A percentile compares a stretch with the other conserved stretches of the same genome.
These are phyloP conservation scores for Fraxinus sp. DNA, from an alignment of 305 asterid species.

Conservation along the genomic window DNA sequence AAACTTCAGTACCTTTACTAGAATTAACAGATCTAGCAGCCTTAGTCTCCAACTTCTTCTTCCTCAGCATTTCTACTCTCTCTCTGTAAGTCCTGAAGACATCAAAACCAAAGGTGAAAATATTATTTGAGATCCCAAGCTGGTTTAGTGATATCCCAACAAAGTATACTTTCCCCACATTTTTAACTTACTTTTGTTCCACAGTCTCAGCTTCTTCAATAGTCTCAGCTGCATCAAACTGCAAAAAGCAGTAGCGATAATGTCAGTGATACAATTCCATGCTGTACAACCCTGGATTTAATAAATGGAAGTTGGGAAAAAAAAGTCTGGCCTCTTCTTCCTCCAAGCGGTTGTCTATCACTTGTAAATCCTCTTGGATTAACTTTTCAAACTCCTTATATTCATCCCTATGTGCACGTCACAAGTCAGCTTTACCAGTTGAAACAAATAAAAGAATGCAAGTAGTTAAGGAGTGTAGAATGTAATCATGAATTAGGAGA, in stretches of 20 bases:
- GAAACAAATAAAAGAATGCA: background rate
- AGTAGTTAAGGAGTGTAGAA: background rate
- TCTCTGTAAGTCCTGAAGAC: slow-evolving; percentile 55
- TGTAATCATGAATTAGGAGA: background rate
- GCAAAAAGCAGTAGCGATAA: slow-evolving; percentile 28
- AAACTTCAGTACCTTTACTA: slow-evolving; percentile 37
- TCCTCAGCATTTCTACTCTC: slow-evolving; percentile 67
- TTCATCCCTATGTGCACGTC: slow-evolving; percentile 61
- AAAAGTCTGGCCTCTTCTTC: slow-evolving; percentile 78
- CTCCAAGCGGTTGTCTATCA: slow-evolving; percentile 82
- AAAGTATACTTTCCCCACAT: slow-evolving; percentile 5
- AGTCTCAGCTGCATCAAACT: slow-evolving; percentile 91
- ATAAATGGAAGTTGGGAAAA: slow-evolving; percentile 13
- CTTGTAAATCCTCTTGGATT: slow-evolving; percentile 78
- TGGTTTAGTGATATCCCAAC: slow-evolving; percentile 22
- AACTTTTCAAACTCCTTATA: slow-evolving; percentile 88
- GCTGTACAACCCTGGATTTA: background rate
- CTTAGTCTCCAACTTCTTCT: slow-evolving; percentile 70
- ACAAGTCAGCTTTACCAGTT: background rate
- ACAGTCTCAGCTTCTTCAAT: slow-evolving; percentile 85
- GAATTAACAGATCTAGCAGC: slow-evolving; percentile 51
- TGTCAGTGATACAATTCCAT: slow-evolving; percentile 19
- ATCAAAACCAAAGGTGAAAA: background rate
- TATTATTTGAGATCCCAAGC: slow-evolving; percentile 14
- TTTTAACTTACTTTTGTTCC: slow-evolving; percentile 64